These are phyloP conservation scores for Neohortaea acidophila DNA, from an alignment of 495 filamentous ascomycete genomes.

Conservation along the genomic window DNA sequence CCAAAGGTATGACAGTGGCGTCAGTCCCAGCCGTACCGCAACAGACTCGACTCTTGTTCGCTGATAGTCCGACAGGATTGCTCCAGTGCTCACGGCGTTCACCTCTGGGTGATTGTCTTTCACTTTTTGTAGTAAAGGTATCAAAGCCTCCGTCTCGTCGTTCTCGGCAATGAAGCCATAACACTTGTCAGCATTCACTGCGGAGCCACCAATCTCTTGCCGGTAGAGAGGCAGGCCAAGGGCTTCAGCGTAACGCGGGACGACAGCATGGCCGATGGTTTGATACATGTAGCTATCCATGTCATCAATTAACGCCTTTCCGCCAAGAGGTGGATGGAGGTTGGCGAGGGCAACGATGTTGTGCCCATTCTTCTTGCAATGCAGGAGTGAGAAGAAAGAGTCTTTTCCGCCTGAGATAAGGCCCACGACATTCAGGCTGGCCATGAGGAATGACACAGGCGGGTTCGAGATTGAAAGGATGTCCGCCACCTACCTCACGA, in stretches of 20 bases:
- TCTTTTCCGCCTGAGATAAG: conserved; percentile 95
- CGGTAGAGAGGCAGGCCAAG: conserved; percentile 70
- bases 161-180: conserved; percentile 29
- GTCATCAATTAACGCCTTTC: conserved; percentile 39
- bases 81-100: conserved; percentile 76
- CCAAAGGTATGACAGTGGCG: conserved; percentile 79
- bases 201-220: conserved; percentile 50
- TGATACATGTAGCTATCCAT: conserved; percentile 99
- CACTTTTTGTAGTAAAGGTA: conserved; percentile 53
- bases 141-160: conserved; percentile 81
- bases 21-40: conserved; percentile 56
- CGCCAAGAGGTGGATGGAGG: conserved; percentile 42
- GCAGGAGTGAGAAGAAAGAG: conserved; percentile 82
- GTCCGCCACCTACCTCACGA: not conserved
- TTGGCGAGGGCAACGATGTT: conserved; percentile 78
- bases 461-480: not conserved
- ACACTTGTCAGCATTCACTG: conserved; percentile 46
- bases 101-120: conserved; percentile 51
- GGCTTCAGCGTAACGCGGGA: conserved; percentile 69
- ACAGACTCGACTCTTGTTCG: conserved; percentile 86
- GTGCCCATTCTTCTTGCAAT: conserved; percentile 77
- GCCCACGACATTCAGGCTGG: conserved; percentile 64
- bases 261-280: conserved; percentile 76
- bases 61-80: conserved; percentile 90
- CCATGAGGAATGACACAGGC: not conserved